A percentile compares a stretch with the other conserved stretches of the same genome.
Evolutionary conservation across 2,329 filamentous ascomycete genomes (phyloP).

Genomic region (Aspergillus sp.): DNA sequence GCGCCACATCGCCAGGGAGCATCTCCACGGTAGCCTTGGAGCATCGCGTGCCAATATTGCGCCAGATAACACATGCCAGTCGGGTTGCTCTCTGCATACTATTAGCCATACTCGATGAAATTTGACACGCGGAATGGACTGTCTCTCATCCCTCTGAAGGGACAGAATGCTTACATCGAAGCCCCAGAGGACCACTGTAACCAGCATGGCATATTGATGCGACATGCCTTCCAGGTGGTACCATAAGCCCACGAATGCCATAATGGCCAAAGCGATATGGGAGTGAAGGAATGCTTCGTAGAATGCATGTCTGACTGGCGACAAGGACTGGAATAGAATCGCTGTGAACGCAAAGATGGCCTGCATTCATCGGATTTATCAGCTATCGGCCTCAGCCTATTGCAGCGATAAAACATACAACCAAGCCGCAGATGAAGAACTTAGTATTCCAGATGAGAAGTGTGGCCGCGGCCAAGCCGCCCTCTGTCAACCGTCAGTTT

Average conservation of each 20-base stretch:
- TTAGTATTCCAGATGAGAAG: slow-evolving; percentile 30
- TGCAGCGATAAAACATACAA: slow-evolving; percentile 39
- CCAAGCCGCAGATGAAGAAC: slow-evolving; percentile 33
- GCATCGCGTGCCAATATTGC: slow-evolving; percentile 50
- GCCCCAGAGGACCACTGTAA: slow-evolving; percentile 36
- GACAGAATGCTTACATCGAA: slow-evolving; percentile 28
- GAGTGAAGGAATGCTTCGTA: slow-evolving; percentile 49
- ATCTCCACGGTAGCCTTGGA: slow-evolving; percentile 58
- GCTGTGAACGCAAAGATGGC: slow-evolving; percentile 40
- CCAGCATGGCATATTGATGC: slow-evolving; percentile 34
- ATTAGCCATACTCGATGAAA: neutral
- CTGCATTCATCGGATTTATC: slow-evolving; percentile 22
- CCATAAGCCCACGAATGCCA: slow-evolving; percentile 43
- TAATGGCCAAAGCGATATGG: slow-evolving; percentile 43
- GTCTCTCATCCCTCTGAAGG: no score
- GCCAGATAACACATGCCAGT: slow-evolving; percentile 50
- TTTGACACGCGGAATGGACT: no score
- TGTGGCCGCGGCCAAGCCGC: slow-evolving; percentile 54
- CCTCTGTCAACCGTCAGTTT: slow-evolving; percentile 8
- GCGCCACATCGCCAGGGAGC: slow-evolving; percentile 57
- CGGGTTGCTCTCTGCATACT: slow-evolving; percentile 44
- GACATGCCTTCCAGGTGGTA: slow-evolving; percentile 35
- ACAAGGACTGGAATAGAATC: slow-evolving; percentile 44
- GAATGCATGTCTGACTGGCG: slow-evolving; percentile 45
- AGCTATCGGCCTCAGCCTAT: slow-evolving; percentile 58